phyloP scores from a whole-genome alignment of 345 rosid species.

The Aquilaria malaccensis region DNA sequence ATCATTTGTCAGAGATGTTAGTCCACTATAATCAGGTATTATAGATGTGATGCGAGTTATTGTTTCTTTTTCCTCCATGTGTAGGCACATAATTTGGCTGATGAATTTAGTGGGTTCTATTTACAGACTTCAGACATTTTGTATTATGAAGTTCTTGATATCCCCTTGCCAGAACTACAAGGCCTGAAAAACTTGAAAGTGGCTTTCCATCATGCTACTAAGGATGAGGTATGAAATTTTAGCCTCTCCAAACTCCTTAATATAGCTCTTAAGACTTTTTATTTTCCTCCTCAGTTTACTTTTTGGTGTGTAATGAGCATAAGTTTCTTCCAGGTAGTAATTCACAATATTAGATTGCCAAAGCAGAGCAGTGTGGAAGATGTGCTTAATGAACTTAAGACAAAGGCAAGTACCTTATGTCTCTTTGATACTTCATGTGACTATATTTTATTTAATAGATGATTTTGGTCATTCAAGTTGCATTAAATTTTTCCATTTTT shows the following conservation, averaged over 20 bases:
- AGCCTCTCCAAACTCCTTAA: conserved; percentile 2
- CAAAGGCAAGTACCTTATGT: conserved; percentile 32
- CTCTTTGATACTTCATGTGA: neutral
- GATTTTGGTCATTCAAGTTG: too few relatives aligned
- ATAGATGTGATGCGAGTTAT: conserved; percentile 3
- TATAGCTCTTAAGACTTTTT: neutral
- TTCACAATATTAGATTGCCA: conserved; percentile 63
- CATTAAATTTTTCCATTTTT: neutral
- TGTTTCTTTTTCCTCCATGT: neutral
- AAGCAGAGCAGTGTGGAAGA: conserved; percentile 66
- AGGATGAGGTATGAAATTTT: conserved; percentile 41
- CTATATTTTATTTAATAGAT: too few relatives aligned
- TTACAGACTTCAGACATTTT: conserved; percentile 60
- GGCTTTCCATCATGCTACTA: conserved; percentile 62
- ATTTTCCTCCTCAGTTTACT: conserved; percentile 10
- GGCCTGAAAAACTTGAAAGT: conserved; percentile 65
- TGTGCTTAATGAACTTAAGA: conserved; percentile 61
- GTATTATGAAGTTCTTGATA: conserved; percentile 73
- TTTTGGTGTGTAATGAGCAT: neutral
- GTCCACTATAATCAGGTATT: conserved; percentile 69
- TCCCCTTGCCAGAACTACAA: conserved; percentile 75
- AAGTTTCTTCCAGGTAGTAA: conserved; percentile 33
- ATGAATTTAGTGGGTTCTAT: conserved; percentile 9
- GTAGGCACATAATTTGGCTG: conserved; percentile 5
- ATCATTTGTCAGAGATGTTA: conserved; percentile 65